Percentiles rank a stretch among this genome's conserved stretches.
These are phyloP conservation scores for Solanum piurae DNA, from an alignment of 257 asterid species.

Conservation along the genomic window DNA sequence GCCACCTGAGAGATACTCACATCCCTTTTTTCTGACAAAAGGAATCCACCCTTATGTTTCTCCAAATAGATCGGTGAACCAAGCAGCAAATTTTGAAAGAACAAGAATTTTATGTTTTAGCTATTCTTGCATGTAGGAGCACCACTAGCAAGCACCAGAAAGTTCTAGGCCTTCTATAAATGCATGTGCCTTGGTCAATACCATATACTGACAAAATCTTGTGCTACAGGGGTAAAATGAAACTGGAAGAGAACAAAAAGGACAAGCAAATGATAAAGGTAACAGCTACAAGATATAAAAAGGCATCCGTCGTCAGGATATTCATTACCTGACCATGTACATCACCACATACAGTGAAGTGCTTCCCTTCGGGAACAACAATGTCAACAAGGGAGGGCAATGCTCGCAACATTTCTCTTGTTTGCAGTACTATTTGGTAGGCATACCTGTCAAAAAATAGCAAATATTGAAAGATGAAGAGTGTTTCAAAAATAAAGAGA, in stretches of 20 bases:
- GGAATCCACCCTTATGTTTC: background rate
- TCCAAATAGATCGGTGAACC: background rate
- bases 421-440: slow-evolving; percentile 80
- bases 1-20: background rate
- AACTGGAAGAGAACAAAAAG: background rate
- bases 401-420: slow-evolving; percentile 59
- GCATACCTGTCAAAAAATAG: slow-evolving; percentile 53
- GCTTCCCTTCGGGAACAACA: slow-evolving; percentile 70
- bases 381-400: slow-evolving; percentile 97
- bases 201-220: background rate
- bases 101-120: background rate
- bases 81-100: background rate
- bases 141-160: background rate
- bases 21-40: background rate
- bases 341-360: slow-evolving; percentile 96
- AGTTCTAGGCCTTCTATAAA: background rate
- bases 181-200: background rate
- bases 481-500: background rate
- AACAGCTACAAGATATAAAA: background rate
- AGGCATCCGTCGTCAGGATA: background rate
- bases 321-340: slow-evolving; percentile 97
- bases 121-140: background rate
- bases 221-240: background rate
- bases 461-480: background rate
- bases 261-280: background rate